Evolutionary conservation across 2,329 filamentous ascomycete genomes (phyloP).

Genomic region (Sporothrix pseudoabietina): DNA sequence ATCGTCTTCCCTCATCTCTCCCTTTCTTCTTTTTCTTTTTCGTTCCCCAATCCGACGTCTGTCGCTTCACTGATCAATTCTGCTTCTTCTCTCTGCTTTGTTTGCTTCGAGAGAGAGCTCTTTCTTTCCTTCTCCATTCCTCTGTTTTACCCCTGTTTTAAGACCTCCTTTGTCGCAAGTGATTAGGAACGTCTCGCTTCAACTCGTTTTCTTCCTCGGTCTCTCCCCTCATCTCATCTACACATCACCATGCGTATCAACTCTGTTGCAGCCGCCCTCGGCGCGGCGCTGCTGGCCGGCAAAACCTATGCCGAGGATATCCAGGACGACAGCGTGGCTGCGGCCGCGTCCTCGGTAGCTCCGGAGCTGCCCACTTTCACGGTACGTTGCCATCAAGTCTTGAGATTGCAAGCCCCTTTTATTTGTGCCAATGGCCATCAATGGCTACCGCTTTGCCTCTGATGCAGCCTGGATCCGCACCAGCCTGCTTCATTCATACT

Average conservation of each 20-base stretch:
- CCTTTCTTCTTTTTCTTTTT: constrained; percentile 25
- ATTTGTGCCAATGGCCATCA: background rate
- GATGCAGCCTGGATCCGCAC: constrained; percentile 2
- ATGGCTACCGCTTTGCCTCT: constrained; percentile 22
- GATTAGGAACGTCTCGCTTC: constrained; percentile 1
- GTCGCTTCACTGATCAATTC: constrained; percentile 28
- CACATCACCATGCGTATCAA: constrained; percentile 74
- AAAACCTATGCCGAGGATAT: constrained; percentile 69
- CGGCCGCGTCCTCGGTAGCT: constrained; percentile 52
- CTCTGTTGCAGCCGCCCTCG: constrained; percentile 72
- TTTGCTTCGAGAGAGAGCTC: constrained; percentile 7
- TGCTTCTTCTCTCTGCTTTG: constrained; percentile 1
- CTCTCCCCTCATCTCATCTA: background rate
- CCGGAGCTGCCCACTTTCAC: constrained; percentile 81
- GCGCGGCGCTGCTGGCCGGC: constrained; percentile 72
- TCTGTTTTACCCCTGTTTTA: constrained; percentile 2
- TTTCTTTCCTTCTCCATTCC: background rate
- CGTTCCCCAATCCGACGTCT: constrained; percentile 27
- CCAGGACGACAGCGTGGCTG: constrained; percentile 50
- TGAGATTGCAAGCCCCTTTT: background rate
- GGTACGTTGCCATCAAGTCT: constrained; percentile 59
- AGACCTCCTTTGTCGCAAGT: constrained; percentile 19
- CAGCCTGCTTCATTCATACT: constrained; percentile 16
- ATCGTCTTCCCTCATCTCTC: constrained; percentile 26
- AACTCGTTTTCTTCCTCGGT: background rate